Base-by-base conservation (phyloP, 495 filamentous ascomycete genomes). In the Talaromyces trachyspermus region DNA sequence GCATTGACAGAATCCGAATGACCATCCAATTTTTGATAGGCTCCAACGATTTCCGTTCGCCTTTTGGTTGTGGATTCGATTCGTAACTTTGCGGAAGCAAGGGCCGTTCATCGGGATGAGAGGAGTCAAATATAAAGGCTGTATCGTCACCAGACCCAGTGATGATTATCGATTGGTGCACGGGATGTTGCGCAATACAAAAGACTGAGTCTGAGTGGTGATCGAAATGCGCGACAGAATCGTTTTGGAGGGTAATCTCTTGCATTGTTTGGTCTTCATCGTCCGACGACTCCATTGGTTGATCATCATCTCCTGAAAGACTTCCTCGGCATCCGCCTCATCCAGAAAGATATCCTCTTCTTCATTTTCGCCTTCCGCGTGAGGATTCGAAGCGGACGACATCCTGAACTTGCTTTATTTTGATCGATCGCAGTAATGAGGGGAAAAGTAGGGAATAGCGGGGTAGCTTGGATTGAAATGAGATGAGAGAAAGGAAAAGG, bases 1-100 rank as follows among this genome's bases (percentile, higher is more conserved):
- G 87, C 81, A 61, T 89, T 92, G 50, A 99, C 81, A 32, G 84
- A 90, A 62, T 97, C 94, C 30, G 80, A 87, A 66, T 99, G 94
- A 17, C 89, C 90, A 10, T 86, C 78, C 41, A 97, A 70, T 53
- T 80, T 52, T 77, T 79, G 10, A 92, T 43, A 2, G 80, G 68
- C 38, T 76, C 57, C 29, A 91, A 64, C 40, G 79, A 74, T 43
- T 76, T 72, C 15, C 83, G 68, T 60, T 79, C 77, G 19, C 54
- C 58, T n/a, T 63, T 65, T 29, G 84, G 72, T 37, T 73, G 61
- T 5, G 83, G 77, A 63, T 81, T 74, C 49, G 76, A 77, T 65
- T 87, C 75, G 68, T 87, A 90, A 68, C 84, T 83, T 15, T 75
- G 56, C 2, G 89, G 85, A 8, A 92, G 76, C 26, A 89, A 62